phyloP scores from a whole-genome alignment of 495 filamentous ascomycete genomes.

The Letharia columbiana region DNA sequence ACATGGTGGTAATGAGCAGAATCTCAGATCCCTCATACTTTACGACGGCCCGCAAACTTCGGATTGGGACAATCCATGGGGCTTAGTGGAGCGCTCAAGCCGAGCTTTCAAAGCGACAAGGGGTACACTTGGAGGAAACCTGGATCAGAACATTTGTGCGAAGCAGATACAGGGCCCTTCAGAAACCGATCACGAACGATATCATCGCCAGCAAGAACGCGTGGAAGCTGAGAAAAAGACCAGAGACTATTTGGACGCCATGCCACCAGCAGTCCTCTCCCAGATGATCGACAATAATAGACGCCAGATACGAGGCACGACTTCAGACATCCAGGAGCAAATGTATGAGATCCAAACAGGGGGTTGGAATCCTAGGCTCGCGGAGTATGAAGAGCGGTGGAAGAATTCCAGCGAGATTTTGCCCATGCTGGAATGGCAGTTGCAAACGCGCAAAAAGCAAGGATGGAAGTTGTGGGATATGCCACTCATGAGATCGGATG shows the following conservation, averaged over 20 bases:
- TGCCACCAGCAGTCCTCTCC: not conserved
- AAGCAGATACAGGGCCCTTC: not conserved
- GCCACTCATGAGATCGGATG: not conserved
- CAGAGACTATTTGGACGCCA: not conserved
- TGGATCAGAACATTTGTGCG: not conserved
- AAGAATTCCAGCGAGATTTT: not conserved
- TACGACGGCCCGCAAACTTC: not conserved
- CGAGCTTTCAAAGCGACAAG: not conserved
- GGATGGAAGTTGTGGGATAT: not conserved
- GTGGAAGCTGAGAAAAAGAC: not conserved
- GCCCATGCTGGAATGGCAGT: not conserved
- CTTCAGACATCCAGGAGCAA: not conserved
- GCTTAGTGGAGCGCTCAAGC: not conserved
- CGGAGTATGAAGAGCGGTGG: not conserved
- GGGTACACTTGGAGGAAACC: too few species aligned
- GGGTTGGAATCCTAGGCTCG: not conserved
- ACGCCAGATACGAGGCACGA: not conserved
- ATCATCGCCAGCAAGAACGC: not conserved
- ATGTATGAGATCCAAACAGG: not conserved
- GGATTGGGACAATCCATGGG: not conserved
- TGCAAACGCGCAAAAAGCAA: not conserved
- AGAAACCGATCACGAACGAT: not conserved
- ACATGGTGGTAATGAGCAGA: not conserved
- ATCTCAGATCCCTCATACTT: not conserved
- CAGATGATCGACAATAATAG: not conserved